Base-by-base conservation (phyloP, 2,329 filamentous ascomycete genomes). In the Paecilomyces sp. region DNA sequence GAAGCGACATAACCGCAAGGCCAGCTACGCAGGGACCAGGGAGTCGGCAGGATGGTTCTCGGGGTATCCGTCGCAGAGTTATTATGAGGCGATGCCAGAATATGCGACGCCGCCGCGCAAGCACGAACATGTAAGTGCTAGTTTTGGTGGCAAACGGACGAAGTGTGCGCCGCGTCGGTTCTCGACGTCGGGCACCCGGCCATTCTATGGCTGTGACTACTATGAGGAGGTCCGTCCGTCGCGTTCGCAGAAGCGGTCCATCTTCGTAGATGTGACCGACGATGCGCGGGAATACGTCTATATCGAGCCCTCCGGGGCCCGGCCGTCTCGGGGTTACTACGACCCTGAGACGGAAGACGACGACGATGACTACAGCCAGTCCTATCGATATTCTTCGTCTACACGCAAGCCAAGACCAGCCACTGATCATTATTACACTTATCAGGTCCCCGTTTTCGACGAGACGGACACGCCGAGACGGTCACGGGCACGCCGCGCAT, bases 101-200 rank as follows among this genome's bases (percentile, higher is more conserved):
- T 74, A 82, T 79, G 73, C 79, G 77, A 73, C 80, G 63, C 76
- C 77, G 76, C 78, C 82, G 76, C 76, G 74, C 70, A 79, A 78
- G 72, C 80, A 83, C 74, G 83, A 87, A 76, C 82, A 84, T 86
- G 85, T 87, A 86, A 87, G 85, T 87, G 81, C 80, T 80, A 81
- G 78, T 76, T 74, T 71, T 71, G 74, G 74, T 71, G 74, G 69
- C 64, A 69, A 70, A 55, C 62, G 66, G 63, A 62, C 62, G 60
- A 66, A 65, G 66, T 66, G 67, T 62, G 69, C 68, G 63, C 65
- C 70, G 71, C 71, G 74, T 70, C 76, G 71, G 66, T 76, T 76
- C 70, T 80, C 81, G 69, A 79, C 80, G 71, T 77, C 77, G 69
- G 70, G 69, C 69, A 64, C 68, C 63, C 64, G 67, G 60, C 63